phyloP scores from a whole-genome alignment of 2,329 filamentous ascomycete species.

The Verticillium albo-atrum region DNA sequence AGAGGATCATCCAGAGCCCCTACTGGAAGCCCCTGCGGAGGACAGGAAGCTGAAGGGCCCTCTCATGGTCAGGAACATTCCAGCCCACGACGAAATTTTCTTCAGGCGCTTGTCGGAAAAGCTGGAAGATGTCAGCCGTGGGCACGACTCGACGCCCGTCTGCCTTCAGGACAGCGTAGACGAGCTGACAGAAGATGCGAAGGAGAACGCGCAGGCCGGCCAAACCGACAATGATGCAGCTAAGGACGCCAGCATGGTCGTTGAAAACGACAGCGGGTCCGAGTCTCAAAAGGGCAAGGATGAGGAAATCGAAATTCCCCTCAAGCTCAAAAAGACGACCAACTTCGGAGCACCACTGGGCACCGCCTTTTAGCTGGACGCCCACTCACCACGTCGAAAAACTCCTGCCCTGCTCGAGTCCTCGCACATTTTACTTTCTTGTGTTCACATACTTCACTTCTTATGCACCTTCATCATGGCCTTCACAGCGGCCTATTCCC shows the following conservation, averaged over 20 bases:
- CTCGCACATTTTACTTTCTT: not conserved
- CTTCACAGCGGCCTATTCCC: not conserved
- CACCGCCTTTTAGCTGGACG: slow-evolving; percentile 6
- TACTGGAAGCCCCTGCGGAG: slow-evolving; percentile 33
- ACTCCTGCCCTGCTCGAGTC: not conserved
- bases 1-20: slow-evolving; percentile 17
- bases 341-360: slow-evolving; percentile 20
- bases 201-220: slow-evolving; percentile 6
- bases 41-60: slow-evolving; percentile 47
- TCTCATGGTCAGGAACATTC: slow-evolving; percentile 50
- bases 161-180: slow-evolving; percentile 31
- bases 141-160: slow-evolving; percentile 41
- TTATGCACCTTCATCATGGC: not conserved
- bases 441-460: not conserved
- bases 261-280: slow-evolving; percentile 14
- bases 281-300: slow-evolving; percentile 13
- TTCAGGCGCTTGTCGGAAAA: slow-evolving; percentile 45
- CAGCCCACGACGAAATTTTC: slow-evolving; percentile 52
- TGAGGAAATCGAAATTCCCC: slow-evolving; percentile 36
- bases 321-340: slow-evolving; percentile 41
- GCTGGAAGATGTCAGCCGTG: slow-evolving; percentile 43
- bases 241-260: slow-evolving; percentile 1
- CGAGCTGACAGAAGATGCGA: slow-evolving; percentile 12
- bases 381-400: not conserved
- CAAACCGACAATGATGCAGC: slow-evolving; percentile 10